Percentiles rank a stretch among this genome's conserved stretches.
phyloP scores from a whole-genome alignment of 208 protist species.

The Hexamita inflata region DNA sequence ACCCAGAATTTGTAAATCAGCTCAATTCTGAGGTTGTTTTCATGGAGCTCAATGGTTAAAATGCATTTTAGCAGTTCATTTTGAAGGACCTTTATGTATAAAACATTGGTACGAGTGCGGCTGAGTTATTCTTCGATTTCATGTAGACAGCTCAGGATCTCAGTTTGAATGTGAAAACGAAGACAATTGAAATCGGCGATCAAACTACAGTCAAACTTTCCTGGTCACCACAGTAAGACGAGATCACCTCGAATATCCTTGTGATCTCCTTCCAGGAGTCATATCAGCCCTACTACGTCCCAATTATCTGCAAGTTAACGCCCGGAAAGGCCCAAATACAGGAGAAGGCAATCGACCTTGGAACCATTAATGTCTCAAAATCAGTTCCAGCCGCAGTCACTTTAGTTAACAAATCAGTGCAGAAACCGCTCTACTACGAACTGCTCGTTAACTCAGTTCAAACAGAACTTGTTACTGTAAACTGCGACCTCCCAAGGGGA shows the following conservation, averaged over 20 bases:
- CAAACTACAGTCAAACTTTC: not conserved
- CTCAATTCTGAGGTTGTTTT: too few relatives aligned
- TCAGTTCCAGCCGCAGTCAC: not conserved
- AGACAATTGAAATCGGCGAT: not conserved
- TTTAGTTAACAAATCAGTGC: not conserved
- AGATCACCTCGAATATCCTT: too few relatives aligned
- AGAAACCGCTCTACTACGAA: constrained; percentile 3
- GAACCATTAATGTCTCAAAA: not conserved
- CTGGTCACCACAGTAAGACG: too few relatives aligned
- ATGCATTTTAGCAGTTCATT: too few relatives aligned
- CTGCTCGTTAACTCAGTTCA: not conserved
- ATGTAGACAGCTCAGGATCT: not conserved
- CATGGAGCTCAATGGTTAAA: too few relatives aligned
- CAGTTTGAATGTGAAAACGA: not conserved
- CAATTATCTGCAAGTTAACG: not conserved
- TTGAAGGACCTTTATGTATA: too few relatives aligned
- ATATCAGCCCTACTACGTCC: not conserved
- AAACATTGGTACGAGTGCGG: too few relatives aligned
- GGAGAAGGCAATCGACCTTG: constrained; percentile 14
- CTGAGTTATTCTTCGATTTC: not conserved
- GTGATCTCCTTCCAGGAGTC: too few relatives aligned
- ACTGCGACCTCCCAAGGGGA: not conserved
- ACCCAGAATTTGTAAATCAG: not conserved
- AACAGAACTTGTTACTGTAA: not conserved
- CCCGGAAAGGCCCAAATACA: not conserved